phyloP scores from a whole-genome alignment of 2,329 filamentous ascomycete species.

The Anisogramma anomala region DNA sequence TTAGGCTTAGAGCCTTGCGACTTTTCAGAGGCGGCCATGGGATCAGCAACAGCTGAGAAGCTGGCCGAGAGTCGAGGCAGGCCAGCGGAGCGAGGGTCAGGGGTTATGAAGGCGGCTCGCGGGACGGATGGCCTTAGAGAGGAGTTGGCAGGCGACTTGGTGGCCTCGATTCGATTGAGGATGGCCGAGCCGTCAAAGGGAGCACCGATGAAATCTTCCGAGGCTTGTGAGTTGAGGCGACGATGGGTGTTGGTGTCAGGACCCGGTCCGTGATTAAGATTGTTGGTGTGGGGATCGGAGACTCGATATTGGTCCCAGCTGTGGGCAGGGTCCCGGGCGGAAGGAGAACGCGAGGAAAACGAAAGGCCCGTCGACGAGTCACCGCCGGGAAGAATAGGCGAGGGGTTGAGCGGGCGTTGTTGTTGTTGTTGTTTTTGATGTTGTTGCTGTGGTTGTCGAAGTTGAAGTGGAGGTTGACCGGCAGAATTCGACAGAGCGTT shows the following conservation, averaged over 20 bases:
- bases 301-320: constrained; percentile 16
- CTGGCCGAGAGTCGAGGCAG: constrained; percentile 54
- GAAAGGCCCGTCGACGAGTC: constrained; percentile 31
- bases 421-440: too few species aligned
- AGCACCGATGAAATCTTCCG: constrained; percentile 52
- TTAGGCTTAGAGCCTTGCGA: constrained; percentile 26
- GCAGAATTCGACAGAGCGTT: too few species aligned
- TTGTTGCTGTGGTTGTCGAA: too few species aligned
- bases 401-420: constrained; percentile 32
- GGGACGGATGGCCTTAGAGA: constrained; percentile 17
- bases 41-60: constrained; percentile 43
- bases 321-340: constrained; percentile 10
- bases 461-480: too few species aligned
- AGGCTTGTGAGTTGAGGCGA: constrained; percentile 33
- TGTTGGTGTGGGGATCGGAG: constrained; percentile 22
- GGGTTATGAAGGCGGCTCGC: constrained; percentile 35
- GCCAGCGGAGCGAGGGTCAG: constrained; percentile 37
- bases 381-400: constrained; percentile 33
- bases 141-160: constrained; percentile 26
- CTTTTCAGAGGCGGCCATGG: constrained; percentile 38
- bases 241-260: constrained; percentile 16
- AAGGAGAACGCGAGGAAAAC: constrained; percentile 24
- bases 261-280: constrained; percentile 17
- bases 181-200: constrained; percentile 55
- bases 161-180: constrained; percentile 47